Conservation (phyloP, 2,329 filamentous ascomycete genomes). For the Domatiomyces catenatus region DNA sequence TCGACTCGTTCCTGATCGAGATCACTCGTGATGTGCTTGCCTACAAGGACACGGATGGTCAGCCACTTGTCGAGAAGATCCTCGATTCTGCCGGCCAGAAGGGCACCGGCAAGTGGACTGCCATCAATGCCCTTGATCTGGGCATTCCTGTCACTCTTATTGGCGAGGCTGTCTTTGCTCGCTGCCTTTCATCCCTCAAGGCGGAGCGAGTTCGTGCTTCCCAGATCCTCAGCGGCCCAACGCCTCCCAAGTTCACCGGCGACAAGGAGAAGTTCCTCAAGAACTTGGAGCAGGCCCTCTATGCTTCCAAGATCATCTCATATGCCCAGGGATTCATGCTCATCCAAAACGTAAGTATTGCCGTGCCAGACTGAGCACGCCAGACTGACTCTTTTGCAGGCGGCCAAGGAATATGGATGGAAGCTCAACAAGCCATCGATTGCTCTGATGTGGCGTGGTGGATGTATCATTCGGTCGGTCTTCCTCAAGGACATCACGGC, state of each 20-base stretch:
- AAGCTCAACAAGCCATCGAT: conserved; percentile 99
- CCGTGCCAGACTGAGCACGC: conserved; percentile 2
- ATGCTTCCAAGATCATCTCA: conserved; percentile 99
- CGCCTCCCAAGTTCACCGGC: conserved; percentile 59
- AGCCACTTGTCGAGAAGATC: conserved; percentile 92
- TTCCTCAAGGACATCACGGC: conserved; percentile 99
- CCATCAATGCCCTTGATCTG: conserved; percentile 95
- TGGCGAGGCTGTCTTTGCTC: conserved; percentile 87
- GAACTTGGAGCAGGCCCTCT: conserved; percentile 96
- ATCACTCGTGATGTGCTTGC: conserved; percentile 98
- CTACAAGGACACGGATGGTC: conserved; percentile 90
- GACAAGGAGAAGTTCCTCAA: conserved; percentile 88
- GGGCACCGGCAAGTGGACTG: conserved; percentile 99
- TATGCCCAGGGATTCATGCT: conserved; percentile 99
- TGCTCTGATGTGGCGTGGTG: conserved; percentile 98
- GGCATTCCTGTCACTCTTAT: conserved; percentile 98
- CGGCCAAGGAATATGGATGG: conserved; percentile 90
- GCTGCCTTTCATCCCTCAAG: conserved; percentile 91
- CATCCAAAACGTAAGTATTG: conserved; percentile 71
- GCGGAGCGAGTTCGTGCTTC: conserved; percentile 74
- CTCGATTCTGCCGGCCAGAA: conserved; percentile 97
- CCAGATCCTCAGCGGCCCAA: conserved; percentile 61
- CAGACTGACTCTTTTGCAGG: conserved; percentile 35
- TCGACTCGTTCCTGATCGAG: conserved; percentile 98
- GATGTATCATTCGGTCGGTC: conserved; percentile 98